A percentile compares a stretch with the other conserved stretches of the same genome.
Evolutionary conservation across 306 rosid species (phyloP).

Genomic region (Lathyrus sativus): DNA sequence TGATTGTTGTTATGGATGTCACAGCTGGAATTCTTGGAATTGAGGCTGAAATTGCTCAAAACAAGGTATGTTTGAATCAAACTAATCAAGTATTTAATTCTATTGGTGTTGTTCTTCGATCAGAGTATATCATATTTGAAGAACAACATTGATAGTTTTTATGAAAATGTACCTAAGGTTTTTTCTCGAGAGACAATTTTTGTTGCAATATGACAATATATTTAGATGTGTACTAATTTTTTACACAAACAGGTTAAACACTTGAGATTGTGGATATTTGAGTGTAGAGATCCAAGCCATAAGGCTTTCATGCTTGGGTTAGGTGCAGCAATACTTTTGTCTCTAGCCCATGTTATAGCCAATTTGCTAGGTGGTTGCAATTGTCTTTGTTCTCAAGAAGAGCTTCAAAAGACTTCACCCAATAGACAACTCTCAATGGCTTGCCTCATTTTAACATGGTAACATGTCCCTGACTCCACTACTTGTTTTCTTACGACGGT

Average conservation of each 20-base stretch:
- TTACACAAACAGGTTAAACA: conserved; percentile 68
- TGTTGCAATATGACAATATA: background rate
- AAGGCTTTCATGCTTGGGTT: conserved; percentile 80
- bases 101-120: background rate
- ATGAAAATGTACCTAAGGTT: background rate
- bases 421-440: conserved; percentile 75
- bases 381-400: conserved; percentile 77
- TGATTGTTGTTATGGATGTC: conserved; percentile 71
- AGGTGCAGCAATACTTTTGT: conserved; percentile 70
- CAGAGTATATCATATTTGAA: background rate
- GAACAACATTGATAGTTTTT: background rate
- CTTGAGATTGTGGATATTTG: conserved; percentile 82
- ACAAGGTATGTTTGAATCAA: conserved; percentile 61
- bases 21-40: conserved; percentile 87
- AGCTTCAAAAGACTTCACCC: conserved; percentile 61
- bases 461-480: conserved; percentile 19
- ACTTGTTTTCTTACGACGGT: background rate
- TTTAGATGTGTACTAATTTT: conserved; percentile 4
- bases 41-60: conserved; percentile 86
- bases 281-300: conserved; percentile 89
- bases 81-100: conserved; percentile 8
- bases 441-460: conserved; percentile 88
- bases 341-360: conserved; percentile 67
- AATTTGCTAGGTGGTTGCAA: conserved; percentile 82
- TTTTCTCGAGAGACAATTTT: background rate